A percentile compares a stretch with the other conserved stretches of the same genome.
These are phyloP conservation scores for Adansonia digitata DNA, from an alignment of 345 rosid genomes.

Conservation along the genomic window DNA sequence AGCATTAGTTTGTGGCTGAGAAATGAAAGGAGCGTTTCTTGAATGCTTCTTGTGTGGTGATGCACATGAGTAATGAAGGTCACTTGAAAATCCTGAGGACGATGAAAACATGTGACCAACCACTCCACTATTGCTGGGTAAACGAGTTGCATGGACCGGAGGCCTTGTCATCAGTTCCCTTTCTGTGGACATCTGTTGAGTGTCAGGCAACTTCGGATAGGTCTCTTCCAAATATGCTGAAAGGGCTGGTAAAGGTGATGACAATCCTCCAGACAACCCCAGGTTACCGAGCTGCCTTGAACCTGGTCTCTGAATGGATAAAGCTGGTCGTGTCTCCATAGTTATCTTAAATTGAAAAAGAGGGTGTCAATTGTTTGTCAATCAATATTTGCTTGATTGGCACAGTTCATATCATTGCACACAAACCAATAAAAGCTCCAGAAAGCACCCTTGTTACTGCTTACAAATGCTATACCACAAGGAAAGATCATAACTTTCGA, in stretches of 20 bases:
- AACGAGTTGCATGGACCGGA: slow-evolving; percentile 35
- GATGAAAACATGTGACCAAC: slow-evolving; percentile 74
- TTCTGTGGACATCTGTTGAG: slow-evolving; percentile 42
- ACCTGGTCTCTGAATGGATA: slow-evolving; percentile 52
- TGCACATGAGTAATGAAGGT: slow-evolving; percentile 56
- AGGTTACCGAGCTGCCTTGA: slow-evolving; percentile 46
- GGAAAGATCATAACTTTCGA: slow-evolving; percentile 12
- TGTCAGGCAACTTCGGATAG: slow-evolving; percentile 37
- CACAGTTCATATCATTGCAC: background rate
- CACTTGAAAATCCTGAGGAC: slow-evolving; percentile 62
- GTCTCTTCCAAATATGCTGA: slow-evolving; percentile 40
- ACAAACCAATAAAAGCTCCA: slow-evolving; percentile 19
- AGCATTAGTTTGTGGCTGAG: slow-evolving; percentile 39
- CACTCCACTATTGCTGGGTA: slow-evolving; percentile 42
- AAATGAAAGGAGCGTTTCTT: slow-evolving; percentile 34
- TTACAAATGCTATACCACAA: slow-evolving; percentile 9
- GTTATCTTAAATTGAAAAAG: slow-evolving; percentile 24
- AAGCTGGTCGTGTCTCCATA: slow-evolving; percentile 58
- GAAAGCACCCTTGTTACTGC: slow-evolving; percentile 11
- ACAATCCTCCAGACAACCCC: slow-evolving; percentile 43
- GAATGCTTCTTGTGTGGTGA: slow-evolving; percentile 46
- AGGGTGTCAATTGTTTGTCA: slow-evolving; percentile 5
- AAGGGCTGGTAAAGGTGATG: slow-evolving; percentile 52
- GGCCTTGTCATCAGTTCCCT: slow-evolving; percentile 39
- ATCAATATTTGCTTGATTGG: slow-evolving; percentile 2